A percentile compares a stretch with the other conserved stretches of the same genome.
These are phyloP conservation scores for Spathaspora sp. DNA, from an alignment of 805 yeast species.

Conservation along the genomic window DNA sequence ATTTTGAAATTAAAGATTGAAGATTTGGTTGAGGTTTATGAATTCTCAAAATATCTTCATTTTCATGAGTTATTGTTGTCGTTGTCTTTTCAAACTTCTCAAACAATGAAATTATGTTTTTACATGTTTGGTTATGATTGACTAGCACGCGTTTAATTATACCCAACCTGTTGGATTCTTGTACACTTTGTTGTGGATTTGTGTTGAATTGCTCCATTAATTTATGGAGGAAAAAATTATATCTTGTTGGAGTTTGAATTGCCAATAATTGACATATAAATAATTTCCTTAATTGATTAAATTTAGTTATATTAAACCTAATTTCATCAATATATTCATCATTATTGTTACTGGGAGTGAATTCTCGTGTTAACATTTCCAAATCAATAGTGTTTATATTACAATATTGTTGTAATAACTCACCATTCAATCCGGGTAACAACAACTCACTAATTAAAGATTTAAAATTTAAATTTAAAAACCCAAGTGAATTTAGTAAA, in stretches of 20 bases:
- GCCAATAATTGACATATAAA: conserved; percentile 37
- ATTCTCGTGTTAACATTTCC: conserved; percentile 7
- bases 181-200: background rate
- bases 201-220: conserved; percentile 16
- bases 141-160: conserved; percentile 15
- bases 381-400: conserved; percentile 32
- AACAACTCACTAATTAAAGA: conserved; percentile 25
- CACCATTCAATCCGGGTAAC: conserved; percentile 33
- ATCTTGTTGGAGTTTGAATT: conserved; percentile 19
- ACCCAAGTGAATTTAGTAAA: conserved; percentile 23
- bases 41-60: conserved; percentile 14
- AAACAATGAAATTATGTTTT: conserved; percentile 19
- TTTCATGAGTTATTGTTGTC: conserved; percentile 4
- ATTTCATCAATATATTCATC: conserved; percentile 5
- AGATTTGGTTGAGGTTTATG: conserved; percentile 13
- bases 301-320: conserved; percentile 15
- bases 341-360: conserved; percentile 8
- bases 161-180: conserved; percentile 2
- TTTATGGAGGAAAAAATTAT: conserved; percentile 30
- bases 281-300: conserved; percentile 35
- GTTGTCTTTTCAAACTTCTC: conserved; percentile 20
- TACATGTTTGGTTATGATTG: conserved; percentile 20
- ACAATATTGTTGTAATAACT: conserved; percentile 36
- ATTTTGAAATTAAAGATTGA: conserved; percentile 23
- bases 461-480: conserved; percentile 25